A percentile compares a stretch with the other conserved stretches of the same genome.
Conservation (phyloP, 345 rosid species). For the Boechera retrofracta region DNA sequence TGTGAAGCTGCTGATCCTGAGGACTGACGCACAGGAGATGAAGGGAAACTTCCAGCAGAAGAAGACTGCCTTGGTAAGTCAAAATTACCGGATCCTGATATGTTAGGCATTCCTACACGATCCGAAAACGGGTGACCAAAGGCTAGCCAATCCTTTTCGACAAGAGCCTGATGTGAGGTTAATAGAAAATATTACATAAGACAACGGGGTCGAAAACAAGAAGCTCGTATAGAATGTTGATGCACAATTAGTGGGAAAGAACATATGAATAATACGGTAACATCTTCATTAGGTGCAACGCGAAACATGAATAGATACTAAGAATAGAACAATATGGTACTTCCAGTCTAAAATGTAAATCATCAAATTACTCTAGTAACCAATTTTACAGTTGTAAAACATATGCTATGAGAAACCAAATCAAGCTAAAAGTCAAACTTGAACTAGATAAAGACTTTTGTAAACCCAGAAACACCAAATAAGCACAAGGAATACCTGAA, state of each 20-base stretch:
- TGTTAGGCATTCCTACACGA: constrained; percentile 88
- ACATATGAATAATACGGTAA: constrained; percentile 14
- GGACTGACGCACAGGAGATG: constrained; percentile 78
- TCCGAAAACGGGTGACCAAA: constrained; percentile 99
- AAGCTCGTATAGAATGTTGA: constrained; percentile 10
- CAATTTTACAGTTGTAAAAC: constrained; percentile 14
- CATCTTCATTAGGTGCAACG: not conserved
- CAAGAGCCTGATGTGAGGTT: constrained; percentile 66
- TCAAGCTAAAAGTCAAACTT: constrained; percentile 14
- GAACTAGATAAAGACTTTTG: constrained; percentile 17
- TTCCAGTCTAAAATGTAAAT: constrained; percentile 13
- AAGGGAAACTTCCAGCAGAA: constrained; percentile 66
- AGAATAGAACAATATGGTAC: not conserved
- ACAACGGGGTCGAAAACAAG: constrained; percentile 23
- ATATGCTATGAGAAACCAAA: constrained; percentile 20
- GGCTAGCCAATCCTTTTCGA: constrained; percentile 99
- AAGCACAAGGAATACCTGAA: constrained; percentile 69
- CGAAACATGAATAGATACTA: constrained; percentile 6
- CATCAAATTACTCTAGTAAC: not conserved
- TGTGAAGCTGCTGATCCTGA: constrained; percentile 65
- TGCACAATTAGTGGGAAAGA: constrained; percentile 27
- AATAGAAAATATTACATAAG: constrained; percentile 32
- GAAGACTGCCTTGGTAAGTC: constrained; percentile 83
- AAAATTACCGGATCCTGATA: constrained; percentile 62
- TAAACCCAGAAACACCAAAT: constrained; percentile 28